Evolutionary conservation across 768 basidiomycete genomes (phyloP), one percentile per base, ranked within the genome.

Genomic region (Rhodotorula sphaerocarpa): DNA sequence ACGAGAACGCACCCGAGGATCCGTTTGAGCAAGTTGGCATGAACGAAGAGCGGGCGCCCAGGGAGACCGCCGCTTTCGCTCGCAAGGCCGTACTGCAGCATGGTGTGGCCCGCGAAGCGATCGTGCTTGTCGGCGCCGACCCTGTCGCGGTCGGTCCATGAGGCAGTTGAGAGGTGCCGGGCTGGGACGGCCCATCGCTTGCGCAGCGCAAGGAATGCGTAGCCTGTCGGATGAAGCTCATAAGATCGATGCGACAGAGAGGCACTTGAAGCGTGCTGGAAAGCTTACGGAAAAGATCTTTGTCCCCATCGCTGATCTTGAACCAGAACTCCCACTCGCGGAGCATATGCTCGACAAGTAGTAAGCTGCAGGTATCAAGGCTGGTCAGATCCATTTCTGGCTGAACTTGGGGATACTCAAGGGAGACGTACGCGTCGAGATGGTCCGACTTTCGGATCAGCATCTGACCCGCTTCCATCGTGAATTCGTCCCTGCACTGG

Each of bases 141-240:
- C 7, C 70, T 76, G 21, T 1, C 11, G 3, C 27, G 42, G 21
- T 61, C 36, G 45, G 1, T 6, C 67, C 67, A 68, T 4, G 55
- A 55, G 1, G 73, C 78, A 0, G 77, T 73, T 7, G 75, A 75
- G 41, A 79, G 74, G 65, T 75, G 76, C 10, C 77, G 74, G 3
- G 78, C 78, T 2, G 79, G 79, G 5, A 78, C 74, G 5, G 75
- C 78, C 79, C 79, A 79, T 23, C 78, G 73, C 56, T 79, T 79
- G 7, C 78, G 65, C 0, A 79, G 70, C 0, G 76, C 74, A 2
- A 78, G 71, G 59, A 79, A 64, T 1, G 77, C 76, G 73, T 75
- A 78, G 3, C 76, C 70, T 74, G 50, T 31, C 30, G 4, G 27
- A 51, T 30, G 16, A 11, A 11, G 7, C 10, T 36, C 15, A 39